A percentile compares a stretch with the other conserved stretches of the same genome.
phyloP scores from a whole-genome alignment of 2,329 filamentous ascomycete genomes.

The Epicoccum nigrum region DNA sequence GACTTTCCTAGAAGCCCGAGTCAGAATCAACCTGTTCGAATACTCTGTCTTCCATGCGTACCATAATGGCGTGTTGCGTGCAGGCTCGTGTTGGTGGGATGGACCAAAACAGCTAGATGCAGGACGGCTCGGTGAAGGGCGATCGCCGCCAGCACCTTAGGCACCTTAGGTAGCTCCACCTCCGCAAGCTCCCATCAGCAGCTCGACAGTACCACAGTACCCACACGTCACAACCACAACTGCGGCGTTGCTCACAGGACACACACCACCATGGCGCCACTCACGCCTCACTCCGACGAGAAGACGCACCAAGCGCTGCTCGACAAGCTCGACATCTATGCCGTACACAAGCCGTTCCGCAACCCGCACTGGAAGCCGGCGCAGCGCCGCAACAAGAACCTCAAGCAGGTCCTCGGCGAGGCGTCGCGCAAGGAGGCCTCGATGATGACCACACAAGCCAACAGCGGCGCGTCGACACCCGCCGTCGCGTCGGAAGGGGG shows the following conservation, averaged over 20 bases:
- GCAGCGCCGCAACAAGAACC: slow-evolving; percentile 96
- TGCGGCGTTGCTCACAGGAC: not conserved
- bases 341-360: slow-evolving; percentile 86
- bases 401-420: slow-evolving; percentile 94
- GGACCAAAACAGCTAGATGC: slow-evolving; percentile 36
- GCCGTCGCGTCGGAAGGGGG: slow-evolving; percentile 47
- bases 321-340: slow-evolving; percentile 89
- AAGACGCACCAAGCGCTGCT: slow-evolving; percentile 81
- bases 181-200: slow-evolving; percentile 25
- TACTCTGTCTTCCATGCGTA: slow-evolving; percentile 19
- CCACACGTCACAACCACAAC: slow-evolving; percentile 3
- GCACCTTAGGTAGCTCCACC: slow-evolving; percentile 33
- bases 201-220: slow-evolving; percentile 9
- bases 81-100: slow-evolving; percentile 32
- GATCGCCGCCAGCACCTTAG: slow-evolving; percentile 15
- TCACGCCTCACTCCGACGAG: slow-evolving; percentile 75
- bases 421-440: slow-evolving; percentile 89
- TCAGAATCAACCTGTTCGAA: slow-evolving; percentile 6
- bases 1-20: slow-evolving; percentile 71
- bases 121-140: slow-evolving; percentile 24
- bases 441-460: slow-evolving; percentile 78
- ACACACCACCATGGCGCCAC: slow-evolving; percentile 57
- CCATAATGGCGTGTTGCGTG: slow-evolving; percentile 34
- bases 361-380: slow-evolving; percentile 90
- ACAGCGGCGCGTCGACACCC: slow-evolving; percentile 77